Evolutionary conservation across 345 rosid genomes (phyloP).

Genomic region (Acer negundo): DNA sequence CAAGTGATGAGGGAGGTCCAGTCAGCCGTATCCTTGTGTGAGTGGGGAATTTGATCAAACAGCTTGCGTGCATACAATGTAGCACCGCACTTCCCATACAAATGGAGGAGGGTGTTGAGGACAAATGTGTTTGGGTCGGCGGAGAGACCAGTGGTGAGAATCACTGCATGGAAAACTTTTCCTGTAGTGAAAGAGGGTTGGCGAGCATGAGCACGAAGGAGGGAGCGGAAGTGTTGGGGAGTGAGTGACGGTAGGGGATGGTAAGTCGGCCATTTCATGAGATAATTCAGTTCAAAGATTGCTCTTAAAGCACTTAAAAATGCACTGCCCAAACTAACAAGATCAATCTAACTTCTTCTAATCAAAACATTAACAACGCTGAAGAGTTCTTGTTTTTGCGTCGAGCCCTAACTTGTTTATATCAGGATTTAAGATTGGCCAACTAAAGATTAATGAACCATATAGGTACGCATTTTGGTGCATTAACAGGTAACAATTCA

Average conservation of each 20-base stretch:
- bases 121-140: conserved; percentile 45
- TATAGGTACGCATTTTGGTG: no score
- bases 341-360: neutral
- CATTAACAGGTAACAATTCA: no score
- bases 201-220: conserved; percentile 57
- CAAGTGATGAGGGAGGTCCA: conserved; percentile 72
- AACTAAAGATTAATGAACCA: no score
- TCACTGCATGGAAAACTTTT: conserved; percentile 58
- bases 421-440: no score
- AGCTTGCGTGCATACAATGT: conserved; percentile 44
- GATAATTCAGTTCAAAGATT: no score
- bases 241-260: conserved; percentile 14
- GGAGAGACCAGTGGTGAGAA: conserved; percentile 50
- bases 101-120: conserved; percentile 56
- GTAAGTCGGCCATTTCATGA: conserved; percentile 39
- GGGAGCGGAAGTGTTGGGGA: conserved; percentile 44
- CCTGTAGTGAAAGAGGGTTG: conserved; percentile 47
- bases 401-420: no score
- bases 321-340: no score
- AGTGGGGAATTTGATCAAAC: conserved; percentile 70
- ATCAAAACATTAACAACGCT: no score
- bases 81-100: conserved; percentile 51
- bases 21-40: conserved; percentile 60
- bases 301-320: no score
- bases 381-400: no score